A percentile compares a stretch with the other conserved stretches of the same genome.
Conservation (phyloP, 257 asterid species). For the Plantago ovata region DNA sequence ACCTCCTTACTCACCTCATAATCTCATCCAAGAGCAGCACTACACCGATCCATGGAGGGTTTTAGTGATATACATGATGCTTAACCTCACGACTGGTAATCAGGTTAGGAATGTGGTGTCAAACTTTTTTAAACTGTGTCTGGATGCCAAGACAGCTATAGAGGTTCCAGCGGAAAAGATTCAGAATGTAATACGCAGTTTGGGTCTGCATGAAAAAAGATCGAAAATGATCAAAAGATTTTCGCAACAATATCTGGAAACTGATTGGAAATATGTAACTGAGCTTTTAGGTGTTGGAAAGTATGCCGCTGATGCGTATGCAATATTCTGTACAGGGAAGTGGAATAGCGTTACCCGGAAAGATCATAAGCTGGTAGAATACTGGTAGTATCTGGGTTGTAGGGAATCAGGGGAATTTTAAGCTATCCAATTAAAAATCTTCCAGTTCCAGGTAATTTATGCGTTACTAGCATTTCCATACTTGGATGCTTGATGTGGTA, state of each 20-base stretch:
- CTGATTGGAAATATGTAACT: slow-evolving; percentile 75
- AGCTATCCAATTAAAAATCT: too few relatives aligned
- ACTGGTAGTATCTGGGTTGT: slow-evolving; percentile 38
- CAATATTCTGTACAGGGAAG: slow-evolving; percentile 65
- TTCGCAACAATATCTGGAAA: slow-evolving; percentile 51
- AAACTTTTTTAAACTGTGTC: slow-evolving; percentile 58
- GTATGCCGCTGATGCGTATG: slow-evolving; percentile 92
- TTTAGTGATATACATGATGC: slow-evolving; percentile 82
- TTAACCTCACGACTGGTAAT: slow-evolving; percentile 67
- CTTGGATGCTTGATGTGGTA: too few relatives aligned
- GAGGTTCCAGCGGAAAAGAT: slow-evolving; percentile 47
- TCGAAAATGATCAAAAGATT: slow-evolving; percentile 45
- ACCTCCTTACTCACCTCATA: slow-evolving; percentile 73
- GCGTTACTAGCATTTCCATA: too few relatives aligned
- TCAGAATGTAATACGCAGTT: slow-evolving; percentile 48
- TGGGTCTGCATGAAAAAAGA: slow-evolving; percentile 67
- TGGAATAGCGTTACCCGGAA: slow-evolving; percentile 58
- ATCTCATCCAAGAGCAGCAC: slow-evolving; percentile 87
- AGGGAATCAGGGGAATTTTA: too few relatives aligned
- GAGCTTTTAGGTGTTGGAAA: slow-evolving; percentile 78
- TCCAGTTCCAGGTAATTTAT: too few relatives aligned
- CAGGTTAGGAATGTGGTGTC: slow-evolving; percentile 62
- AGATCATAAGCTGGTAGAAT: slow-evolving; percentile 71
- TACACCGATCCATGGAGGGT: slow-evolving; percentile 95
- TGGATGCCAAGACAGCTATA: slow-evolving; percentile 61